Evolutionary conservation across 257 asterid species (phyloP).

Genomic region (Nicotiana tabacum): DNA sequence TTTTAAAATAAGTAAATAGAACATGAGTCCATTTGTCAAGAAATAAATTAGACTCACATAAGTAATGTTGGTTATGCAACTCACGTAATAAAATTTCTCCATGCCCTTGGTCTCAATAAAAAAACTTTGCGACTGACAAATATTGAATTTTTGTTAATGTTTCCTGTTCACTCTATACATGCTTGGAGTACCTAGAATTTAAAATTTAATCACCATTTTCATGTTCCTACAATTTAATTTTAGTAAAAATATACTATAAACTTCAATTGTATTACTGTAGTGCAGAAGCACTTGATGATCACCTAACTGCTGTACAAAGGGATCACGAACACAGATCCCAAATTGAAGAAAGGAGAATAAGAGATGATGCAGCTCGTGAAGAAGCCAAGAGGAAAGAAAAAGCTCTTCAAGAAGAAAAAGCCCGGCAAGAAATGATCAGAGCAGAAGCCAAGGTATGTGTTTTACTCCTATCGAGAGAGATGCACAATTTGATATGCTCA

Average conservation of each 20-base stretch:
- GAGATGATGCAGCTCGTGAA: conserved; percentile 88
- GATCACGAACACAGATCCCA: conserved; percentile 86
- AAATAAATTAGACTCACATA: too few relatives aligned
- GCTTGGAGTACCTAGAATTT: background rate
- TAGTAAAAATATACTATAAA: conserved; percentile 17
- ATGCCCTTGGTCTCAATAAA: background rate
- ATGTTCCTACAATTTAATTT: conserved; percentile 5
- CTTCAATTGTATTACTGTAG: conserved; percentile 31
- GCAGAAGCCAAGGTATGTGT: conserved; percentile 73
- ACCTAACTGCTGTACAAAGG: conserved; percentile 78
- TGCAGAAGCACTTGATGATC: conserved; percentile 94
- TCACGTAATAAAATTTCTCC: too few relatives aligned
- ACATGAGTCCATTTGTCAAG: too few relatives aligned
- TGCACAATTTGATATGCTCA: background rate
- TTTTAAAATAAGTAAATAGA: too few relatives aligned
- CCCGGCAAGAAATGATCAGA: conserved; percentile 54
- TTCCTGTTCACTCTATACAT: background rate
- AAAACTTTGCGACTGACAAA: background rate
- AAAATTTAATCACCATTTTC: background rate
- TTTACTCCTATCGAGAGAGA: background rate
- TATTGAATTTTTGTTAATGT: too few relatives aligned
- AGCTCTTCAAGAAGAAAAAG: conserved; percentile 60
- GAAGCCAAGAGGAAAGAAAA: conserved; percentile 82
- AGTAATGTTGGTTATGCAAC: too few relatives aligned
- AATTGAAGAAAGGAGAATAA: conserved; percentile 79